Percentiles rank a stretch among this genome's conserved stretches.
Conservation (phyloP, 1,284 basidiomycete genomes). For the Cutaneotrichosporon mucoides region DNA sequence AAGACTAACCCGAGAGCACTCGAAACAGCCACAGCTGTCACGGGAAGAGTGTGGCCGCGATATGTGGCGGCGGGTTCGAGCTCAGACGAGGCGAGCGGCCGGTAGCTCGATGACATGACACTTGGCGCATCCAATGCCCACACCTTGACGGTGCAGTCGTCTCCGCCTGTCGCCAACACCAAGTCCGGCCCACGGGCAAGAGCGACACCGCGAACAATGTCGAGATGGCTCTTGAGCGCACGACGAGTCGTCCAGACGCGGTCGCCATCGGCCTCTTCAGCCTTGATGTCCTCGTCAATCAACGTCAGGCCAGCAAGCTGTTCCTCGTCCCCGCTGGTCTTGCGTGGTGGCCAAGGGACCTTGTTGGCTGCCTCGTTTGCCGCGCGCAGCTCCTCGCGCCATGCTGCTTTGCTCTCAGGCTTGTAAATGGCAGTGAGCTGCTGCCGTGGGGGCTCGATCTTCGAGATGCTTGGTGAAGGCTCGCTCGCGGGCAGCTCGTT, state of each 20-base stretch:
- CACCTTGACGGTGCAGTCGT: conserved; percentile 93
- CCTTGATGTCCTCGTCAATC: conserved; percentile 57
- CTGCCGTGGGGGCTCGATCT: conserved; percentile 47
- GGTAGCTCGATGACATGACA: conserved; percentile 27
- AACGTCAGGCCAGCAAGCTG: conserved; percentile 34
- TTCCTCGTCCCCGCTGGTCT: conserved; percentile 33
- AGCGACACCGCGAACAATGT: conserved; percentile 81
- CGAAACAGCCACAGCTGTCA: conserved; percentile 81
- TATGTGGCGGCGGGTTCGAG: conserved; percentile 86
- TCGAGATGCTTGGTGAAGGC: not conserved
- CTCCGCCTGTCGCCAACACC: conserved; percentile 82
- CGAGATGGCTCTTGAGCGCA: conserved; percentile 81
- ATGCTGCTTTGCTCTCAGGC: conserved; percentile 74
- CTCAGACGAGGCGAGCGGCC: conserved; percentile 54
- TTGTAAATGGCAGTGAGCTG: conserved; percentile 76
- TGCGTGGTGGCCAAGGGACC: conserved; percentile 23
- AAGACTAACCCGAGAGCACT: conserved; percentile 71
- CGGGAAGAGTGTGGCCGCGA: conserved; percentile 86
- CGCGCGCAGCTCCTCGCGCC: conserved; percentile 61
- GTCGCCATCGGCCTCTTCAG: conserved; percentile 49
- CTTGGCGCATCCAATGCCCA: conserved; percentile 56
- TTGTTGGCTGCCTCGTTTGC: conserved; percentile 47
- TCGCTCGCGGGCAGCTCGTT: conserved; percentile 4
- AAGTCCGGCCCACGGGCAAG: conserved; percentile 75
- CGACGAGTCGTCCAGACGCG: conserved; percentile 79